A percentile compares a stretch with the other conserved stretches of the same genome.
Evolutionary conservation across 345 rosid genomes (phyloP).

Genomic region (Eucalyptus albens): DNA sequence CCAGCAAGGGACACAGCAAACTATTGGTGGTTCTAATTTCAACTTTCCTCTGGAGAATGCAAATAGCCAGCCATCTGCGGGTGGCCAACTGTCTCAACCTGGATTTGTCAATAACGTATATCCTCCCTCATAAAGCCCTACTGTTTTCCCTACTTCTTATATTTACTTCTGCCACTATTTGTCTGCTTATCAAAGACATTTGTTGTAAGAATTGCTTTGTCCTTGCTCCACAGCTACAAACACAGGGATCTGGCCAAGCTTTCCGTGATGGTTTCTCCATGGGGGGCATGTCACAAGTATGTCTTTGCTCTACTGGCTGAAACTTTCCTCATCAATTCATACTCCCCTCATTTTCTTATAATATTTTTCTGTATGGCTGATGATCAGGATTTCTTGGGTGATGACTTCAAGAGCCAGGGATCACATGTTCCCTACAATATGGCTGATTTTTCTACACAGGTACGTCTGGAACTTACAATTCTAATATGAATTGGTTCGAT

Average conservation of each 20-base stretch:
- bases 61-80: constrained; percentile 87
- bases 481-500: neutral
- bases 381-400: constrained; percentile 81
- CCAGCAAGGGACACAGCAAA: constrained; percentile 70
- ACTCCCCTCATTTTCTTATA: neutral
- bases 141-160: neutral
- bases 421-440: constrained; percentile 89
- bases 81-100: constrained; percentile 91
- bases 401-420: constrained; percentile 98
- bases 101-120: constrained; percentile 69
- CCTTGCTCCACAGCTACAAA: constrained; percentile 32
- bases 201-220: neutral
- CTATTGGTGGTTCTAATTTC: constrained; percentile 65
- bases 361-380: neutral
- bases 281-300: constrained; percentile 98
- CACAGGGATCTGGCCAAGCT: constrained; percentile 81
- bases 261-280: constrained; percentile 96
- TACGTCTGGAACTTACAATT: neutral
- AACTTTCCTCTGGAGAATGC: constrained; percentile 80
- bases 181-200: neutral
- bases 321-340: neutral
- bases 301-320: neutral
- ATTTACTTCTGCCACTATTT: neutral
- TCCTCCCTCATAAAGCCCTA: neutral
- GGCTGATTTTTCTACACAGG: constrained; percentile 92